Conservation (phyloP, 2,329 filamentous ascomycete genomes). For the Fusarium haematococcum region DNA sequence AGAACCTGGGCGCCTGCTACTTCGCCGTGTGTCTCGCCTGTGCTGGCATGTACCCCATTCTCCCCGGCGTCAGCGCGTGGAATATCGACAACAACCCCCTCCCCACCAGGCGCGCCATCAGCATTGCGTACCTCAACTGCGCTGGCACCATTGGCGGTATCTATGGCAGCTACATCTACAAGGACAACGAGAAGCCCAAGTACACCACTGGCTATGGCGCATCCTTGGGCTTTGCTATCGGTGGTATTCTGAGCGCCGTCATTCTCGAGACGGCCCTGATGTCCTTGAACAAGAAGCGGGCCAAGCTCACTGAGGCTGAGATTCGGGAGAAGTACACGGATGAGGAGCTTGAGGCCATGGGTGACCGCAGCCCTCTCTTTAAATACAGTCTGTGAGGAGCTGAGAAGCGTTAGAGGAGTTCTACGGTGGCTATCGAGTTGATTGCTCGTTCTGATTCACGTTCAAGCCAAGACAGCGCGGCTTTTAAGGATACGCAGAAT, state of each 20-base stretch:
- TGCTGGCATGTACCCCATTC: constrained; percentile 52
- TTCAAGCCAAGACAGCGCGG: neutral
- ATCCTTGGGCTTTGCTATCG: constrained; percentile 33
- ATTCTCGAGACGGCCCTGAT: constrained; percentile 36
- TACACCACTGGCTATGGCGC: constrained; percentile 44
- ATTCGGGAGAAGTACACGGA: constrained; percentile 45
- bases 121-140: constrained; percentile 50
- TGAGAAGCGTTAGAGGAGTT: too few relatives aligned
- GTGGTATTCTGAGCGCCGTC: constrained; percentile 27
- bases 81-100: constrained; percentile 51
- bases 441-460: neutral
- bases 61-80: constrained; percentile 52
- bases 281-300: constrained; percentile 42
- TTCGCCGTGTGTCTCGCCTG: constrained; percentile 37
- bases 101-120: constrained; percentile 50
- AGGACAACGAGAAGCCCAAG: constrained; percentile 37
- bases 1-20: constrained; percentile 34
- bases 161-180: constrained; percentile 42
- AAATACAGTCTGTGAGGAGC: neutral
- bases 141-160: constrained; percentile 40
- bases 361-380: constrained; percentile 47
- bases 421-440: neutral
- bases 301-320: constrained; percentile 39
- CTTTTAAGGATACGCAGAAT: neutral
- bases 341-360: constrained; percentile 48